Evolutionary conservation across 495 filamentous ascomycete species (phyloP).

Genomic region (Neurospora sp.): DNA sequence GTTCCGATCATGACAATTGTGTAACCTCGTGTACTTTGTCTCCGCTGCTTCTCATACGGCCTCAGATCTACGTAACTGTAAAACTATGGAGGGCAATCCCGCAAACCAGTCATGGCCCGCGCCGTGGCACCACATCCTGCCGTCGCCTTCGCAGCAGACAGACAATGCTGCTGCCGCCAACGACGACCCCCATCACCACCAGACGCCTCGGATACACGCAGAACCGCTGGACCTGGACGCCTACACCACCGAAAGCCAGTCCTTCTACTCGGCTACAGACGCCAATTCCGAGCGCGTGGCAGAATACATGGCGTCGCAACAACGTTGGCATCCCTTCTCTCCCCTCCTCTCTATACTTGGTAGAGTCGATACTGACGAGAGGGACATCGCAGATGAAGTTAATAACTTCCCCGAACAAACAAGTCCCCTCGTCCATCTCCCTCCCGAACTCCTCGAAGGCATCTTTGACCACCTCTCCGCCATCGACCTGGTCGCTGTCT

Average conservation of each 20-base stretch:
- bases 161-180: neutral
- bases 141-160: neutral
- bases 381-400: neutral
- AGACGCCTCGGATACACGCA: neutral
- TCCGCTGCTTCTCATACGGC: neutral
- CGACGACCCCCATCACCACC: neutral
- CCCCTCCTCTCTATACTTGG: neutral
- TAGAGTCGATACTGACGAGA: neutral
- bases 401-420: neutral
- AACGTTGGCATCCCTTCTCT: neutral
- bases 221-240: neutral
- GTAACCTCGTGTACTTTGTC: neutral
- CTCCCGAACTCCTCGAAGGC: conserved; percentile 51
- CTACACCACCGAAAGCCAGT: neutral
- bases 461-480: conserved; percentile 54
- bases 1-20: neutral
- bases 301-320: neutral
- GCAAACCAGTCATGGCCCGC: neutral
- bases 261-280: neutral
- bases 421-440: conserved; percentile 37
- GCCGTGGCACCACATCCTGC: neutral
- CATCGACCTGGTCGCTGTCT: conserved; percentile 43
- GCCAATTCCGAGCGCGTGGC: neutral
- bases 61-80: neutral
- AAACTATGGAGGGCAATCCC: neutral